Evolutionary conservation across 208 protist genomes (phyloP).

Genomic region (Acanthamoeba sp.): DNA sequence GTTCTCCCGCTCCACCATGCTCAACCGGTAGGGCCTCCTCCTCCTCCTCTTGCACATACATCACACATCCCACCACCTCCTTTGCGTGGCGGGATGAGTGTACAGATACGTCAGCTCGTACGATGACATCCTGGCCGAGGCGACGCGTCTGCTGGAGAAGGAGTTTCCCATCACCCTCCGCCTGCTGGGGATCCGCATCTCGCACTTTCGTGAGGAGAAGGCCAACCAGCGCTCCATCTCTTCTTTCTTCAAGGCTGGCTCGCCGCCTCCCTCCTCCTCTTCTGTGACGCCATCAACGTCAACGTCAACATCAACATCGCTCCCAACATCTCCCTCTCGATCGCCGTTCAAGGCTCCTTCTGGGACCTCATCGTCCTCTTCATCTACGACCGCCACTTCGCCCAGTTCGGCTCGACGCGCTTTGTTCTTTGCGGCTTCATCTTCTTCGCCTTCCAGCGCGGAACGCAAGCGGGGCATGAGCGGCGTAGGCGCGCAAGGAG

Average conservation of each 20-base stretch:
- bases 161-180: constrained; percentile 56
- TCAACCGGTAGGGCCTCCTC: background rate
- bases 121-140: constrained; percentile 36
- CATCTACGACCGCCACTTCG: background rate
- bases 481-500: no score
- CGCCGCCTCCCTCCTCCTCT: background rate
- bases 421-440: no score
- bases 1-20: constrained; percentile 39
- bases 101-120: background rate
- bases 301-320: background rate
- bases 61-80: no score
- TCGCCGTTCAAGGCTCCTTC: background rate
- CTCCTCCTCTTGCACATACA: background rate
- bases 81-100: no score
- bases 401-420: background rate
- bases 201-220: constrained; percentile 29
- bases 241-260: constrained; percentile 9
- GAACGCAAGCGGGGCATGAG: no score
- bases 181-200: constrained; percentile 46
- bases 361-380: background rate
- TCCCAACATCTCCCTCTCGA: background rate
- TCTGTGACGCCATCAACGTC: background rate
- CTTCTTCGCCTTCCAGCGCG: no score
- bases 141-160: constrained; percentile 14
- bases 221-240: constrained; percentile 25